Conservation (phyloP, 2,329 filamentous ascomycete genomes). For the Penicillium sp. region DNA sequence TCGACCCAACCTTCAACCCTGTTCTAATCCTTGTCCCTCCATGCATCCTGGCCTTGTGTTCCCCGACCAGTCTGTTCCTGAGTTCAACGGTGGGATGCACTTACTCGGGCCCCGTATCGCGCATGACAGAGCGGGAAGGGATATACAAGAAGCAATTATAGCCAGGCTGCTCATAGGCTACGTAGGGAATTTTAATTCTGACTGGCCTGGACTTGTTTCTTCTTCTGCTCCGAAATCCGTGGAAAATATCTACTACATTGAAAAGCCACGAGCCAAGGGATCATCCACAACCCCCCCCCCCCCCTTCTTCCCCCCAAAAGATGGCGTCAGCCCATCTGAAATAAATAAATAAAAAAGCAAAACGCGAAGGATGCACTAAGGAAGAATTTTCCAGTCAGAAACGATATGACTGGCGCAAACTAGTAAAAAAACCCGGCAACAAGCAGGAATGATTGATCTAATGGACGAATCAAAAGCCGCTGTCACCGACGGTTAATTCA, state of each 20-base stretch:
- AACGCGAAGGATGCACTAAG: background rate
- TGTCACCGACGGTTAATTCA: slow-evolving; percentile 10
- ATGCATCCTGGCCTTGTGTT: slow-evolving; percentile 7
- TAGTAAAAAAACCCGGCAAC: slow-evolving; percentile 12
- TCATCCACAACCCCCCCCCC: background rate
- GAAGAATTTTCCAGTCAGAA: background rate
- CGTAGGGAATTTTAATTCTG: slow-evolving; percentile 18
- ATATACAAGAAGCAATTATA: slow-evolving; percentile 13
- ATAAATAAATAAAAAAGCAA: background rate
- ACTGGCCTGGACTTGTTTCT: slow-evolving; percentile 25
- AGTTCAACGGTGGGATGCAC: slow-evolving; percentile 8
- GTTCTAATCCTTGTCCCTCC: background rate
- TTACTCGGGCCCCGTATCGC: background rate
- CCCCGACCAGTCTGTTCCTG: slow-evolving; percentile 12
- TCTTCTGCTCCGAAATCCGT: slow-evolving; percentile 17
- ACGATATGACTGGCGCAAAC: slow-evolving; percentile 19
- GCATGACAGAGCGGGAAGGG: background rate
- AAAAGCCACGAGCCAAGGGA: background rate
- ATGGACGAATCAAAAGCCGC: slow-evolving; percentile 14
- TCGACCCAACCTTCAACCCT: slow-evolving; percentile 12
- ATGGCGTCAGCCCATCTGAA: slow-evolving; percentile 14
- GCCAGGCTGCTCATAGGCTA: slow-evolving; percentile 5
- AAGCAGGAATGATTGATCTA: slow-evolving; percentile 18
- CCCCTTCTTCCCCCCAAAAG: background rate
- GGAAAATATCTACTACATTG: background rate